Evolutionary conservation across 2,329 filamentous ascomycete genomes (phyloP), one percentile per base, ranked within the genome.

Genomic region (Davidsoniella neocaledoniae): DNA sequence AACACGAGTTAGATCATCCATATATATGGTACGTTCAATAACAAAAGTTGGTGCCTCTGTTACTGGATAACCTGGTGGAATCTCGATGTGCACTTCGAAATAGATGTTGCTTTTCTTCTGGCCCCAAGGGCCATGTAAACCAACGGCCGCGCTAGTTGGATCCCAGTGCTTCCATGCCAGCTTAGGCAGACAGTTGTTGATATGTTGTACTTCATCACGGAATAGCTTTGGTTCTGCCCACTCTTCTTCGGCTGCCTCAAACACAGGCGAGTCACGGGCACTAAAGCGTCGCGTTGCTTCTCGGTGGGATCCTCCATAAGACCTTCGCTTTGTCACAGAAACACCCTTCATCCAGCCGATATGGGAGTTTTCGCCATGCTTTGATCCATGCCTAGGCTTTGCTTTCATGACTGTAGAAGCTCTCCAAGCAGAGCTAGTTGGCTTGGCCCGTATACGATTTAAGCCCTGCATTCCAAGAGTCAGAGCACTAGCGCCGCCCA

Each of bases 331-430:
- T 65, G 59, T 55, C 72, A 76, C 42, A 14, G 41, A 49, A 69
- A 82, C 77, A 4, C 78, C 77, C 58, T 76, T 79, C 74, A 82
- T 81, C 78, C 78, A 82, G 12, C 74, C 76, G 49, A 82, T 77
- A 54, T 81, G 77, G 19, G 73, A 70, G 37, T 68, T 66, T 51
- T 76, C 70, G 23, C 62, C 50, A 16, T 65, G 58, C 46, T 65
- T 70, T 14, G 62, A 62, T 10, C 51, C 47, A 4, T 63, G 60
- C 2, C 62, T 59, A 19, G 66, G 66, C 50, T 71, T 74, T 21
- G 72, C 72, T 57, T 74, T 77, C 74, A 79, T 78, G 1, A 74
- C 74, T 2, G 71, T 29, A 23, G 21, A 71, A 3, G 72, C 69
- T 55, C 69, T 68, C 74, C 74, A 77, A 3, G 66, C 65, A 8